Percentiles rank a stretch among this genome's conserved stretches.
Evolutionary conservation across 768 basidiomycete genomes (phyloP).

Genomic region (Coprinopsis sp.): DNA sequence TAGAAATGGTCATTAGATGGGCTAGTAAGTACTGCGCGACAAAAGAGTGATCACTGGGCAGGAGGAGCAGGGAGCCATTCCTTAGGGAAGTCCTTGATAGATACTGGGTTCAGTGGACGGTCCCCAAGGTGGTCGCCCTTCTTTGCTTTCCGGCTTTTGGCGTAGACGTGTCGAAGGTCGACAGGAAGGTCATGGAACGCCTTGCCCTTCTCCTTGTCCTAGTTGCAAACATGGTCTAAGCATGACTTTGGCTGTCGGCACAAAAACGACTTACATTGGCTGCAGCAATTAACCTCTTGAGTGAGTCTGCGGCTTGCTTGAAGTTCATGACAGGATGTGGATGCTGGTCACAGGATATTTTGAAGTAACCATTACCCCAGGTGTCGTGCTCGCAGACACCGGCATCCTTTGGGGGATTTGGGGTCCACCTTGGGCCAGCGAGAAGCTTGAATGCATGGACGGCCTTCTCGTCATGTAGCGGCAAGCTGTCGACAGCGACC

Average conservation of each 20-base stretch:
- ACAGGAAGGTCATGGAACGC: slow-evolving; percentile 64
- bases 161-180: slow-evolving; percentile 76
- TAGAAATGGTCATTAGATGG: too few relatives aligned
- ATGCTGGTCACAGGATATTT: slow-evolving; percentile 89
- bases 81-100: slow-evolving; percentile 75
- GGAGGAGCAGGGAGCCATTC: slow-evolving; percentile 65
- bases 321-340: slow-evolving; percentile 80
- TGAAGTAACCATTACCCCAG: slow-evolving; percentile 76
- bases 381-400: slow-evolving; percentile 48
- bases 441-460: slow-evolving; percentile 84
- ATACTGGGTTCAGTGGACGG: slow-evolving; percentile 50
- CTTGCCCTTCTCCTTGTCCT: slow-evolving; percentile 36
- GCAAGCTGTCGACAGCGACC: slow-evolving; percentile 68
- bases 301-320: slow-evolving; percentile 87
- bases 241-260: slow-evolving; percentile 3
- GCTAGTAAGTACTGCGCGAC: too few relatives aligned
- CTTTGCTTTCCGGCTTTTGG: slow-evolving; percentile 67
- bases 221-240: slow-evolving; percentile 11
- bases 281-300: slow-evolving; percentile 73
- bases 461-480: slow-evolving; percentile 58
- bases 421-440: slow-evolving; percentile 85
- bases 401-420: slow-evolving; percentile 63
- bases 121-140: slow-evolving; percentile 64
- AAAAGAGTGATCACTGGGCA: not conserved
- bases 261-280: slow-evolving; percentile 67